A percentile compares a stretch with the other conserved stretches of the same genome.
These are phyloP conservation scores for Actinidia polygama DNA, from an alignment of 179 eudicot genomes.

Conservation along the genomic window DNA sequence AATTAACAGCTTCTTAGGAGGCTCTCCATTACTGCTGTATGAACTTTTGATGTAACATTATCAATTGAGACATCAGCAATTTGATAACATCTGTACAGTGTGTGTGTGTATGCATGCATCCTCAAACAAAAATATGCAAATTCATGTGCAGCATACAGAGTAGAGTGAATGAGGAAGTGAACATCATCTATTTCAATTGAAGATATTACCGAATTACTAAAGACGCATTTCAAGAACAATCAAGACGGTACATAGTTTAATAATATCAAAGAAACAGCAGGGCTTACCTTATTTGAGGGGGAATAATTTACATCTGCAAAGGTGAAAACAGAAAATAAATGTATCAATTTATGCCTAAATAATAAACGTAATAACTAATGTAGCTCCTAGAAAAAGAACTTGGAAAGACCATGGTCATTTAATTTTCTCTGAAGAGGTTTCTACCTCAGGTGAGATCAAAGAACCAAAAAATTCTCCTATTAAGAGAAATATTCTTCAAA, in stretches of 20 bases:
- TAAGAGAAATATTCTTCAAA: background rate
- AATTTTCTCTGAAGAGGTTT: background rate
- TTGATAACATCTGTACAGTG: background rate
- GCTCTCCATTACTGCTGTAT: too few relatives aligned
- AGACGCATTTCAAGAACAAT: background rate
- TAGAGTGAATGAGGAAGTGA: background rate
- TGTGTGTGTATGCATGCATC: background rate
- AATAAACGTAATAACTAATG: background rate
- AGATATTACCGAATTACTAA: background rate
- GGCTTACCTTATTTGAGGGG: constrained; percentile 49
- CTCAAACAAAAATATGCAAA: background rate
- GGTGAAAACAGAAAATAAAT: constrained; percentile 17
- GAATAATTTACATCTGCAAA: constrained; percentile 51
- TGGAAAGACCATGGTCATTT: background rate
- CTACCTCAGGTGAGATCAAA: background rate
- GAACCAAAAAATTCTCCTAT: background rate
- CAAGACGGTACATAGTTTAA: background rate
- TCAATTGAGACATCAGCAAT: constrained; percentile 7
- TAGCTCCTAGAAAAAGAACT: background rate
- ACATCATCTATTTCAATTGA: background rate
- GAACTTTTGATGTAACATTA: background rate
- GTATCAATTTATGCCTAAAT: background rate
- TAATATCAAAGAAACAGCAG: constrained; percentile 23
- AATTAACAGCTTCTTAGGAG: background rate
- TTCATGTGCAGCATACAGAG: background rate